Base-by-base conservation (phyloP, 2,329 filamentous ascomycete genomes). In the Diatrype stigma region DNA sequence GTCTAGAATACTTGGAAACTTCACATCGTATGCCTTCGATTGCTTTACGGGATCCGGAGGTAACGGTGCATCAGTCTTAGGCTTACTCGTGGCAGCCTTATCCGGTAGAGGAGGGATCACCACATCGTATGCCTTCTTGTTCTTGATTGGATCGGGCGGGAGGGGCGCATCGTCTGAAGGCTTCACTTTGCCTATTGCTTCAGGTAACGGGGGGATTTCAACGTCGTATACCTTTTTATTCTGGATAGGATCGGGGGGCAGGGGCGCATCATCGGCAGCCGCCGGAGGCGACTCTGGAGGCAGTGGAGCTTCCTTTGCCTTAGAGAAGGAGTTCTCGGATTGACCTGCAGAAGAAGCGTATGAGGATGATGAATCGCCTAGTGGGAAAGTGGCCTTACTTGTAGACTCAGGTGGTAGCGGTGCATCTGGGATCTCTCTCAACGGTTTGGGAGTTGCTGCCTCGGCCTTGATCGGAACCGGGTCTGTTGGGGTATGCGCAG, bases 401-500 rank as follows among this genome's bases (percentile, higher is more conserved):
- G 73, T 81, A 51, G 77, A 67, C 54, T 82, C 79, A 21, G 80
- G 79, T 32, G 80, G 79, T 4, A 82, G 66, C 51, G 80, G 79
- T 30, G 59, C 60, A 52, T 67, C 63, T 47, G 65, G 56, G 21
- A 64, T 58, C 47, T 55, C 55, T 11, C 59, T 57, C n/a, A 63
- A 45, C 4, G 54, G 51, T 56, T 62, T 56, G 61, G 66, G 52
- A 70, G 70, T 50, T 64, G 66, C 63, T 22, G 63, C 57, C 35
- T 70, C 67, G 34, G 66, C 65, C 55, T 74, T 76, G 45, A 67
- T 63, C 3, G 69, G 66, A 22, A 50, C 53, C 48, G 61, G 61
- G 22, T 51, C 38, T 30, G 53, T 55, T 30, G 61, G 55, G 6
- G 60, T 56, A 32, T 62, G 53, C 7, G 61, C 47, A 14, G 51